phyloP scores from a whole-genome alignment of 495 filamentous ascomycete species.

The Trichoderma asperelloides region DNA sequence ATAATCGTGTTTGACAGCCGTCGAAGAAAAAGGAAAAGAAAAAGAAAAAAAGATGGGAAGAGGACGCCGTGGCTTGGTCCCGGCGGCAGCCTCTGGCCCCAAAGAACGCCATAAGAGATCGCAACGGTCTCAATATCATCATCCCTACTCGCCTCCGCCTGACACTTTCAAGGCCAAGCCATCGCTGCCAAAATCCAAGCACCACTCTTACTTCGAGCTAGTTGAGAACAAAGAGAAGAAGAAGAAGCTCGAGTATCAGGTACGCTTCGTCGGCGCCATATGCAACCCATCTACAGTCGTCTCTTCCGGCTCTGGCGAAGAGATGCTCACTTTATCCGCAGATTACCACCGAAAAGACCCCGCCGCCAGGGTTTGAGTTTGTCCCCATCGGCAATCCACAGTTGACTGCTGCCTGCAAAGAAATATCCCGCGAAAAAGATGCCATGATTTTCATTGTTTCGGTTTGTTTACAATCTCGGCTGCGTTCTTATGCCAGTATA shows the following conservation, averaged over 20 bases:
- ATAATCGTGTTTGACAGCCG: background rate
- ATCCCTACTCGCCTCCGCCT: conserved; percentile 20
- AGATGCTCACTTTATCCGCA: conserved; percentile 17
- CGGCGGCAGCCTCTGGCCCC: background rate
- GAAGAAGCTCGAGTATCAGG: conserved; percentile 44
- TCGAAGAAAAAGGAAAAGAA: background rate
- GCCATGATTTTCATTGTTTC: conserved; percentile 71
- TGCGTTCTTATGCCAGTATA: background rate
- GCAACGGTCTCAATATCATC: background rate
- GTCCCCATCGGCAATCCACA: conserved; percentile 73
- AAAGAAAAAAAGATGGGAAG: background rate
- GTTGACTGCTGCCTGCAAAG: conserved; percentile 69
- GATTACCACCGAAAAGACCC: conserved; percentile 33
- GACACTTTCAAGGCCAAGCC: conserved; percentile 22
- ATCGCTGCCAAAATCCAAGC: conserved; percentile 34
- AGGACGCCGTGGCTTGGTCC: background rate
- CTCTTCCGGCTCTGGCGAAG: background rate
- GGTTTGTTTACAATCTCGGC: conserved; percentile 38
- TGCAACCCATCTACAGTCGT: conserved; percentile 10
- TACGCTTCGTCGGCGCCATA: conserved; percentile 15
- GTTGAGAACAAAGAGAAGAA: conserved; percentile 49
- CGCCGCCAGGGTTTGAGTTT: conserved; percentile 75
- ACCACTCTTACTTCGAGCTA: conserved; percentile 45
- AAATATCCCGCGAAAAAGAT: conserved; percentile 59
- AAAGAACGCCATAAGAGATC: conserved; percentile 10